Base-by-base conservation (phyloP, 2,329 filamentous ascomycete genomes). In the Fusarium dimerum region DNA sequence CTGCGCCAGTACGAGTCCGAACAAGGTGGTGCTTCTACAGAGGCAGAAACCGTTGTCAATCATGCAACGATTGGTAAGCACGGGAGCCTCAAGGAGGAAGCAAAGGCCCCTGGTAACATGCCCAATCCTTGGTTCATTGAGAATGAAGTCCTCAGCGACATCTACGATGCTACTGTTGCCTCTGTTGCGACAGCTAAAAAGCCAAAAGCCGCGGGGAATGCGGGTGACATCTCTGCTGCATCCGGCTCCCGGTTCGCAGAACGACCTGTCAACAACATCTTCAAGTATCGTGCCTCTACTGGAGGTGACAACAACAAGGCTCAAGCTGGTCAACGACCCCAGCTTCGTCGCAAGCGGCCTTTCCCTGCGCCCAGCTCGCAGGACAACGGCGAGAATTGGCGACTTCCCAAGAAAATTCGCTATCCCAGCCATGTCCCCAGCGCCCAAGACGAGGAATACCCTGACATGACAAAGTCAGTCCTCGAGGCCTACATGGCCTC, bases 401-500 rank as follows among this genome's bases (percentile, higher is more conserved):
- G 13, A 12, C 32, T 41, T 12, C 40, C 40, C n/a, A 41, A 26
- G 16, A 41, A 17, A n/a, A 7, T 17, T 12, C 40, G 40, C 40
- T 41, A 13, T n/a, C n/a, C 40, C 15, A 30, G 15, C 42, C 8
- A 12, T 18, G 17, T 12, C 42, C 18, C 42, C 5, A 29, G 42
- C 26, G 8, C 13, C 10, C 11, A 48, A 48, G 18, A 57, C 10
- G n/a, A 46, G 48, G 40, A 54, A 52, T 42, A 47, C 50, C 7
- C 63, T 61, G 62, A 52, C 41, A 42, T 68, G 34, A 60, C 65
- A 6, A 49, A 61, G n/a, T 63, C 65, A 2, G 61, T 56, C 41
- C 53, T 73, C 40, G 57, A 64, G 45, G 66, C 70, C 1, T 74
- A 73, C 50, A 59, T 58, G 9, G 63, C 67, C 13, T 69, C 74